Percentiles rank a stretch among this genome's conserved stretches.
Conservation (phyloP, 306 rosid genomes). For the Inga laurina region DNA sequence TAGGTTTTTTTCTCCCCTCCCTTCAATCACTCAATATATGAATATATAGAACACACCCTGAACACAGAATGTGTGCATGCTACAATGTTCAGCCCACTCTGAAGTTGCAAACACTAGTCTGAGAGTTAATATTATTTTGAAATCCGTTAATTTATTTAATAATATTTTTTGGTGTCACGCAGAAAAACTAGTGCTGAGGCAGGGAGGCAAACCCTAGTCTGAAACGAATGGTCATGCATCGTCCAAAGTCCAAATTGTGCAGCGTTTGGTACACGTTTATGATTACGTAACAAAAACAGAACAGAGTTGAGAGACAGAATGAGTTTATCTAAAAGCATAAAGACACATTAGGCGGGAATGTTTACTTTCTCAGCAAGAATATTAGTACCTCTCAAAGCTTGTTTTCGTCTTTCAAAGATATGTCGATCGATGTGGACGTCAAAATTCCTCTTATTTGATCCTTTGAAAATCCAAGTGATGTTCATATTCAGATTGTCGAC, state of each 20-base stretch:
- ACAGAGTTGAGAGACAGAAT: not conserved
- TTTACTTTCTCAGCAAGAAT: not conserved
- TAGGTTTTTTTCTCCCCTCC: too few species aligned
- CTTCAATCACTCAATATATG: too few species aligned
- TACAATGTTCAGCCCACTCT: not conserved
- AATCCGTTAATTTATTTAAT: too few species aligned
- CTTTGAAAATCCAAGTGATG: not conserved
- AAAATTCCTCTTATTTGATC: not conserved
- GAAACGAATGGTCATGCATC: not conserved
- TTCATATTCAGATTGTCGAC: not conserved
- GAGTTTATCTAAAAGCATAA: not conserved
- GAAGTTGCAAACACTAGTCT: not conserved
- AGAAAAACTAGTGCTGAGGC: too few species aligned
- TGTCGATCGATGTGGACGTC: not conserved
- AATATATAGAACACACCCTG: too few species aligned
- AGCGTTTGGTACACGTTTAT: not conserved
- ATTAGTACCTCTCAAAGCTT: not conserved
- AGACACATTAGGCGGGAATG: not conserved
- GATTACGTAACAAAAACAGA: not conserved
- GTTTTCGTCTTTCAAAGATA: not conserved
- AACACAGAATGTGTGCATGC: not conserved
- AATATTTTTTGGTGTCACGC: too few species aligned
- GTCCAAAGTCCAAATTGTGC: not conserved
- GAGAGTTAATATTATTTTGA: not conserved
- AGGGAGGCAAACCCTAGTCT: not conserved